Evolutionary conservation across 2,329 filamentous ascomycete genomes (phyloP), one percentile per base, ranked within the genome.

Genomic region (Tolypocladium ovalisporum): DNA sequence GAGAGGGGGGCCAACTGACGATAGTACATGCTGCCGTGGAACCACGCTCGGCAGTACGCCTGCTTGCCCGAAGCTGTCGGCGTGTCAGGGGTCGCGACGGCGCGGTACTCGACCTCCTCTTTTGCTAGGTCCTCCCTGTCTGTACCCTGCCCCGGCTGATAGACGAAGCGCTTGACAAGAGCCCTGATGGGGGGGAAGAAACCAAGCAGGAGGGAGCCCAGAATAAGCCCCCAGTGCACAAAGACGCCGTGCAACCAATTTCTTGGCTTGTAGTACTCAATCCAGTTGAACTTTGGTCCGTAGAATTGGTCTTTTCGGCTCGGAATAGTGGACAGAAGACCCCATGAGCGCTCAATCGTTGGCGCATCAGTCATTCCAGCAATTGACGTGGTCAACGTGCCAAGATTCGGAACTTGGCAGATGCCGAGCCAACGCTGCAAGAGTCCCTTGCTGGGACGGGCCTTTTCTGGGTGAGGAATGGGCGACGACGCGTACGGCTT

Each of bases 81-180:
- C 3, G 67, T 68, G 62, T 88, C 85, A 0, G 86, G 83, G n/a
- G 74, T 76, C 1, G 81, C 88, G 24, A 89, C 75, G 5, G 79
- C 86, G 15, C 82, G 78, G 65, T 83, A 88, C 66, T 86, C 82
- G 34, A 88, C 70, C 56, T 79, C 76, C 54, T 89, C 82, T 39
- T 79, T 79, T 63, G 75, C 78, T 52, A 78, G 75, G 29, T 76
- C 70, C 64, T 88, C 81, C 34, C 70, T 72, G 22, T 71, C 70
- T 2, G 78, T 74, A 1, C 84, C 84, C 53, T 83, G 69, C 13
- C 84, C 84, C 1, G 83, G 83, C 61, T 79, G 73, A 58, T 70
- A 75, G 5, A 82, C 74, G 42, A 73, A 70, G 40, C 66, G 72
- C 57, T 71, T 75, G 5, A 75, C 62, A 6, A 83, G 57, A 22